Evolutionary conservation across 106 monocot genomes (phyloP).

Genomic region (Chionographis japonica): DNA sequence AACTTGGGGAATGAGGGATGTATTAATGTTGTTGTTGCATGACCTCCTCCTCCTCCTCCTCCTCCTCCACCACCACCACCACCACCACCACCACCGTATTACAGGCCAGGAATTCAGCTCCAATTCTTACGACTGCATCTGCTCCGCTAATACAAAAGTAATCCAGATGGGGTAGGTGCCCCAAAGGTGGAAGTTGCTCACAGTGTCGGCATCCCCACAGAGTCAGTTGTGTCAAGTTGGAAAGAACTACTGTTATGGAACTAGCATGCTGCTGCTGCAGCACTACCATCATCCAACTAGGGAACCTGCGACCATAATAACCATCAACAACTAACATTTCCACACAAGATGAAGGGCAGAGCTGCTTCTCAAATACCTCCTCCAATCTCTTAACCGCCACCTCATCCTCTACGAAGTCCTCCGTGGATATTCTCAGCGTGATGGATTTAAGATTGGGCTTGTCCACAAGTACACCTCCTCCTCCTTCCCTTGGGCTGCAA

Average conservation of each 20-base stretch:
- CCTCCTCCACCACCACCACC: no score
- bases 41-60: conserved; percentile 15
- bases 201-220: conserved; percentile 15
- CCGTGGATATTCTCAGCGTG: neutral
- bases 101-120: neutral
- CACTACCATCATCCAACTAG: conserved; percentile 11
- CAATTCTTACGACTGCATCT: conserved; percentile 14
- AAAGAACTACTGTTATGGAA: no score
- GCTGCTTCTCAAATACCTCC: neutral
- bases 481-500: neutral
- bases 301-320: conserved; percentile 22
- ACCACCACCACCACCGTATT: no score
- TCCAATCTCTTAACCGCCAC: neutral
- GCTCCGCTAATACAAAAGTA: conserved; percentile 15
- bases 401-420: no score
- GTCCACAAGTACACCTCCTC: conserved; percentile 8
- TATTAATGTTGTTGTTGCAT: neutral
- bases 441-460: conserved; percentile 24
- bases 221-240: conserved; percentile 17
- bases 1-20: no score
- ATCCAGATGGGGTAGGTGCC: conserved; percentile 22
- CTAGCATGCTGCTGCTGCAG: neutral
- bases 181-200: conserved; percentile 27
- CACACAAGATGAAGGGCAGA: conserved; percentile 20
- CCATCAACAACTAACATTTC: conserved; percentile 11